Evolutionary conservation across 2,329 filamentous ascomycete genomes (phyloP), one percentile per base, ranked within the genome.

Genomic region (Verticillium longisporum): DNA sequence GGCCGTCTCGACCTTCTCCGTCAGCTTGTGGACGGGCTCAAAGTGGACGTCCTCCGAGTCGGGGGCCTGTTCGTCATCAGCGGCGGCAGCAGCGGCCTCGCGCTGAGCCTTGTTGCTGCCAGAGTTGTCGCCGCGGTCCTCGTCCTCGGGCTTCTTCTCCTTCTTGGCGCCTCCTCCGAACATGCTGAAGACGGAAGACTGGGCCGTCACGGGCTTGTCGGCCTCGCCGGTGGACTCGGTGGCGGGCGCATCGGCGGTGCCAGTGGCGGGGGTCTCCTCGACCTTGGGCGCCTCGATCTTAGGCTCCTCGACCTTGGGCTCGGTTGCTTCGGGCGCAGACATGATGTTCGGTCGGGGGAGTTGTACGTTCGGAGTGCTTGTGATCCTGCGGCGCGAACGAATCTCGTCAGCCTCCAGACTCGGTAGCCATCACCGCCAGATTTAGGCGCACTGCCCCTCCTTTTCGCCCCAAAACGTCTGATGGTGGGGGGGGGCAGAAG

Each of bases 111-210:
- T 95, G 72, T 91, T 89, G 75, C 90, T 92, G 71, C 93, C 93
- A 67, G 91, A 96, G 74, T 88, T 91, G 75, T 97, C 93, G 67
- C 92, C 89, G 66, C 87, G 88, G 68, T 90, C 92, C 72, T 91
- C 90, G 36, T 90, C 81, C 62, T 91, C 89, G 65, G 88, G 87
- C 84, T 95, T 96, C 84, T 92, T 93, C 81, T 95, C 91, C 83
- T 97, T 98, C 87, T 96, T 96, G 63, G 91, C 91, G 65, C 95
- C 95, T 66, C 95, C 95, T 69, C 95, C 95, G 74, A 99, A 99
- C 95, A 99, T 98, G 77, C 91, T 94, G 83, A 98, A 98, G 66
- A 98, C 91, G 68, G 85, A 83, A 9, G 85, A 85, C 18, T 82
- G 81, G n/a, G 45, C 45, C 65, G 80, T 85, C 60, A 83, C 78